These are phyloP conservation scores for Bretschneidera sinensis DNA, from an alignment of 345 rosid species.

Conservation along the genomic window DNA sequence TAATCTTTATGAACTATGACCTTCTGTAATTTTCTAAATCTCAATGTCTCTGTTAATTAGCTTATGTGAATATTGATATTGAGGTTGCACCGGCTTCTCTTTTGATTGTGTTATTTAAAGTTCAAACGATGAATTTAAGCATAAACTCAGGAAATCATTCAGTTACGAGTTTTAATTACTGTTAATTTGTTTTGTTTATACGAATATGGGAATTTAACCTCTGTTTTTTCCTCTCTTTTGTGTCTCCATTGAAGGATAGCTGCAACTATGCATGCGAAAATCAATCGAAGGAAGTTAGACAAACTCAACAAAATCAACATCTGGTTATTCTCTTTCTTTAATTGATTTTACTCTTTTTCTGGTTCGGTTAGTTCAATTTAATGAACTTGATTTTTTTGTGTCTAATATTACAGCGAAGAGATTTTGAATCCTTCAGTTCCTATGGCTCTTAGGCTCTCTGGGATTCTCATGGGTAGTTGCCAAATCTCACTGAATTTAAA, in stretches of 20 bases:
- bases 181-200: too few species aligned
- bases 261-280: slow-evolving; percentile 80
- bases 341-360: not conserved
- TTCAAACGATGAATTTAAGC: too few species aligned
- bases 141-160: too few species aligned
- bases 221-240: not conserved
- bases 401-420: slow-evolving; percentile 58
- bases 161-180: too few species aligned
- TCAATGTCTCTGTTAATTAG: too few species aligned
- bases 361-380: not conserved
- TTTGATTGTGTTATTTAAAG: not conserved
- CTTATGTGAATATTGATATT: too few species aligned
- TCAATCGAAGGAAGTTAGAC: slow-evolving; percentile 63
- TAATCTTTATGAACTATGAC: not conserved
- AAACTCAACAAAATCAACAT: slow-evolving; percentile 69
- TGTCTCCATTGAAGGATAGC: slow-evolving; percentile 55
- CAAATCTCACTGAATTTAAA: not conserved
- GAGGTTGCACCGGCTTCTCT: too few species aligned
- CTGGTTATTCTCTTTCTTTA: slow-evolving; percentile 38
- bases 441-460: slow-evolving; percentile 86
- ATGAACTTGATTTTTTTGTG: slow-evolving; percentile 5
- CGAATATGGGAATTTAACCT: slow-evolving; percentile 1
- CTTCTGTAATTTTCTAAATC: too few species aligned
- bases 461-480: slow-evolving; percentile 80
- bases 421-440: slow-evolving; percentile 88